Conservation (phyloP, 257 asterid species). For the Galeopsis tetrahit region DNA sequence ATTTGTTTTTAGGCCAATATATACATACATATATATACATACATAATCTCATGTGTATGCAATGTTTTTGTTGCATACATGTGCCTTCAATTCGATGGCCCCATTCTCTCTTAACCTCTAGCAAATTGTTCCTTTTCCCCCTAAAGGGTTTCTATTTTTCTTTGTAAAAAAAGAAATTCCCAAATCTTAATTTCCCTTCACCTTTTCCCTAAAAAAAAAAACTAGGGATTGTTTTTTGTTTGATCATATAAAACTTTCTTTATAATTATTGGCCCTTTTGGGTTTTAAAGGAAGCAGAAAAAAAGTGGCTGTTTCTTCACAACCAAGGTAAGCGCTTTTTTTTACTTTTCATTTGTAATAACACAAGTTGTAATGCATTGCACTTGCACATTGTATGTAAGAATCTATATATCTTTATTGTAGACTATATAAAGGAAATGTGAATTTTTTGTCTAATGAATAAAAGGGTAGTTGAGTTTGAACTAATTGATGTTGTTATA, state of each 20-base stretch:
- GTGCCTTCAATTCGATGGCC: slow-evolving; percentile 60
- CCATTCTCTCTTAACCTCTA: slow-evolving; percentile 42
- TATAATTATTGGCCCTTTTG: slow-evolving; percentile 35
- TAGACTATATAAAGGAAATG: neutral
- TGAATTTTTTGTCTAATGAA: neutral
- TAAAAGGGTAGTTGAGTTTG: slow-evolving; percentile 11
- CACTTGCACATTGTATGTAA: slow-evolving; percentile 14
- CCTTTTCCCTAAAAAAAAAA: slow-evolving; percentile 13
- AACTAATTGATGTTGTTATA: slow-evolving; percentile 9
- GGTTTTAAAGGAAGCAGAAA: slow-evolving; percentile 29
- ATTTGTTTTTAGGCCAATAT: neutral
- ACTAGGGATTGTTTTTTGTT: slow-evolving; percentile 34
- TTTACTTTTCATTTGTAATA: slow-evolving; percentile 29
- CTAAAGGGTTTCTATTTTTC: slow-evolving; percentile 27
- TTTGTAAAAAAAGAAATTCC: neutral
- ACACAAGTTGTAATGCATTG: slow-evolving; percentile 41
- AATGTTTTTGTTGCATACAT: slow-evolving; percentile 64
- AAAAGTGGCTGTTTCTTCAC: slow-evolving; percentile 55
- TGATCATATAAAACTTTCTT: slow-evolving; percentile 36
- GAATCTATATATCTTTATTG: neutral
- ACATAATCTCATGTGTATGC: slow-evolving; percentile 31
- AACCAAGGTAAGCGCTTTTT: slow-evolving; percentile 49
- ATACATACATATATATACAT: slow-evolving; percentile 28
- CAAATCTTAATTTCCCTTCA: slow-evolving; percentile 33
- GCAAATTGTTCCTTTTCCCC: slow-evolving; percentile 35